Base-by-base conservation (phyloP, 306 rosid genomes). In the Spatholobus suberectus region DNA sequence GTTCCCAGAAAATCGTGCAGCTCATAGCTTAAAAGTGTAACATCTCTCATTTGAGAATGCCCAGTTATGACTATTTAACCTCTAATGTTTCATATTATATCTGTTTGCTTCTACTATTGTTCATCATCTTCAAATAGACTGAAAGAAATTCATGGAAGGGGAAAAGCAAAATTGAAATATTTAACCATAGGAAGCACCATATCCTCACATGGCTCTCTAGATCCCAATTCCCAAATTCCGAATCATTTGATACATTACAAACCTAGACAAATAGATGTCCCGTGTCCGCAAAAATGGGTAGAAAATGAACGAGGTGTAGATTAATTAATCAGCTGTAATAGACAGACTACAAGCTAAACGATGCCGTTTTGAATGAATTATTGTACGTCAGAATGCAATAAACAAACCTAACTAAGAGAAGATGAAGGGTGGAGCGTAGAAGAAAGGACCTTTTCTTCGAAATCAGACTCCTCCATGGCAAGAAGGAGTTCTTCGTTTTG, bases 401-500 rank as follows among this genome's bases (percentile, higher is more conserved):
- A 67, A 29, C n/a, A n/a, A n/a, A n/a, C n/a, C n/a, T n/a, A 12
- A 47, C 26, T 61, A 77, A 63, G 18, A 47, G 15, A 15, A 12
- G 52, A 63, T 1, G 12, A 61, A 23, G 37, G 70, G 10, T 18
- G 18, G 27, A 20, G 47, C 37, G 46, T 47, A 61, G 20, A 61
- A 12, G 13, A 62, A 62, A 32, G 5, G 11, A 93, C 98, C 99
- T 96, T 92, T 34, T 96, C 96, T 84, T 91, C 97, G 58, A 82
- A 96, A 51, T 92, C 97, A 77, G 98, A 83, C 77, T 96, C 98
- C 73, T 96, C 99, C 96, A 92, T 81, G 69, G 97, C 94, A 58
- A 96, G 97, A 32, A 93, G 94, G 40, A 96, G 91, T 68, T 96
- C 99, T 71, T 96, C 98, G 86, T 83, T 93, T 17, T 93, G 98